Conservation (phyloP, 208 protist species). For the Trypanosoma caninum region DNA sequence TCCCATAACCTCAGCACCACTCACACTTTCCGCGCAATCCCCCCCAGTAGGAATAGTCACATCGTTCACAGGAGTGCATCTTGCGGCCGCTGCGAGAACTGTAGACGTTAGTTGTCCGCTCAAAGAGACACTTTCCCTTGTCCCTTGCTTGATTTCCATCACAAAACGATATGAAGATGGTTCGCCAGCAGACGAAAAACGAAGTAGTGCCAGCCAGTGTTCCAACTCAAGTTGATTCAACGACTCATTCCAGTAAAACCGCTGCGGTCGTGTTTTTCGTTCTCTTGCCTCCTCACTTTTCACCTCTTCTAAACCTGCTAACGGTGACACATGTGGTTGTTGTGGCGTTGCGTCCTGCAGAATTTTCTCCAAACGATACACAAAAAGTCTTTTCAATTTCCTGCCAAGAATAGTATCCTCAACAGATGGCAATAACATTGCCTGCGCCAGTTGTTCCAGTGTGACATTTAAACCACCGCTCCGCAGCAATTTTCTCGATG, state of each 20-base stretch:
- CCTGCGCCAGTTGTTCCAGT: conserved; percentile 18
- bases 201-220: conserved; percentile 23
- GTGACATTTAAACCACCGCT: not conserved
- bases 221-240: conserved; percentile 20
- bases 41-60: not conserved
- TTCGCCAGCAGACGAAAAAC: not conserved
- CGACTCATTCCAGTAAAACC: conserved; percentile 5
- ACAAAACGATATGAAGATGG: conserved; percentile 19
- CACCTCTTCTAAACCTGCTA: not conserved
- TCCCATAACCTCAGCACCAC: not conserved
- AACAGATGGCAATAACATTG: conserved; percentile 21
- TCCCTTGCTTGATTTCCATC: conserved; percentile 6
- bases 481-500: conserved; percentile 6
- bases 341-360: conserved; percentile 2
- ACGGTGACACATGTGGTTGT: not conserved
- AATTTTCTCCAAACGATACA: conserved; percentile 8
- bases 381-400: conserved; percentile 16
- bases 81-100: not conserved
- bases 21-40: not conserved
- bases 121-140: not conserved
- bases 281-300: not conserved
- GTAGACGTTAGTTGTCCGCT: not conserved
- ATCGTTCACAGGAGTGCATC: not conserved
- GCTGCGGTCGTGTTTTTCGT: not conserved
- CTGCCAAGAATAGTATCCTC: conserved; percentile 17